Percentiles rank a stretch among this genome's conserved stretches.
These are phyloP conservation scores for Microstegium vimineum DNA, from an alignment of 176 grass and related monocot species.

Conservation along the genomic window DNA sequence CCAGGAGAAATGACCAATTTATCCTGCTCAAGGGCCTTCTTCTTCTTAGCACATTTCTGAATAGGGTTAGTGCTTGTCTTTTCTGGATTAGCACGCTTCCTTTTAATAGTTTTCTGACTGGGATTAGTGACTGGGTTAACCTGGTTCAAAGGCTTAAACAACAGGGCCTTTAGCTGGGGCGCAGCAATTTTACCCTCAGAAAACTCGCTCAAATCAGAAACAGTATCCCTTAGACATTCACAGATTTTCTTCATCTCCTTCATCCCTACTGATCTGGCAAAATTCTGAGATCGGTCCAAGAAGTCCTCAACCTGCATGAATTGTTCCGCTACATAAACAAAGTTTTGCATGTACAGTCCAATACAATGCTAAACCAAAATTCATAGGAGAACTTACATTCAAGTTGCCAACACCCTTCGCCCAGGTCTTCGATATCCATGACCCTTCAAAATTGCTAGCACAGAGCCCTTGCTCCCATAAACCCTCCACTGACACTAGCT, in stretches of 20 bases:
- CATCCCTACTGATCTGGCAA: constrained; percentile 65
- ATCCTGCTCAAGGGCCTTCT: constrained; percentile 1
- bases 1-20: background rate
- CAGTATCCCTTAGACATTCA: constrained; percentile 40
- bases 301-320: constrained; percentile 86
- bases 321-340: constrained; percentile 19
- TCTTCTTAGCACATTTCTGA: constrained; percentile 4
- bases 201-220: constrained; percentile 52
- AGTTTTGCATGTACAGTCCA: background rate
- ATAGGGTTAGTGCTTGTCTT: background rate
- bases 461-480: constrained; percentile 85
- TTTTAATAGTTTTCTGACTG: constrained; percentile 11
- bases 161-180: constrained; percentile 35
- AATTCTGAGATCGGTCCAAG: constrained; percentile 76
- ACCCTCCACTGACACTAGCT: constrained; percentile 61
- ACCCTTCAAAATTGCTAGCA: constrained; percentile 78
- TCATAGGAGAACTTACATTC: constrained; percentile 54
- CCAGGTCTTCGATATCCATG: constrained; percentile 67
- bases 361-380: background rate
- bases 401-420: constrained; percentile 43
- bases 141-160: constrained; percentile 42
- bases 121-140: background rate
- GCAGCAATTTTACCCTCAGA: constrained; percentile 48
- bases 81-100: constrained; percentile 20
- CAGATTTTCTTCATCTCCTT: constrained; percentile 58